Conservation (phyloP, 805 yeast genomes). For the Starmerella bombi region DNA sequence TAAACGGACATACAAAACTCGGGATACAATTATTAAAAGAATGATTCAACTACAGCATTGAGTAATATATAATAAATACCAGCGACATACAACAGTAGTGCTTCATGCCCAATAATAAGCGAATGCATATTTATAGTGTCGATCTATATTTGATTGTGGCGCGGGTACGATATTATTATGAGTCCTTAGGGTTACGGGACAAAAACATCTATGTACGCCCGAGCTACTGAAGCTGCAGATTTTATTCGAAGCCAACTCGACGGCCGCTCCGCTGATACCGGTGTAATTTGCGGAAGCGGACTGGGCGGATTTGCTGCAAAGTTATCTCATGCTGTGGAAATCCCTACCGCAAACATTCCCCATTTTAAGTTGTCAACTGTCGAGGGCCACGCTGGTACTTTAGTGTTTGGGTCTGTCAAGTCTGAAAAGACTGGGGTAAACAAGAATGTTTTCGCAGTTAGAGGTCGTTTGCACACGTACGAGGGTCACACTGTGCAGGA, state of each 20-base stretch:
- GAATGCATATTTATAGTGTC: no score
- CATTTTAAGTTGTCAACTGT: slow-evolving; percentile 75
- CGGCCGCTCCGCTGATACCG: slow-evolving; percentile 39
- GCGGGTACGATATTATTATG: no score
- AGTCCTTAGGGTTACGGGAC: no score
- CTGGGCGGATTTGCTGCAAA: slow-evolving; percentile 67
- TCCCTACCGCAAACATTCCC: slow-evolving; percentile 60
- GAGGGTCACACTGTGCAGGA: slow-evolving; percentile 80
- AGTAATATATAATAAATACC: no score
- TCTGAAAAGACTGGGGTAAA: slow-evolving; percentile 24
- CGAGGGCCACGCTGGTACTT: slow-evolving; percentile 75
- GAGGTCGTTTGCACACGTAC: slow-evolving; percentile 82
- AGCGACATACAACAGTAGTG: no score
- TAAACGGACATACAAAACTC: no score
- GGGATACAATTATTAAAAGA: no score
- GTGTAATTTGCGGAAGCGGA: slow-evolving; percentile 91
- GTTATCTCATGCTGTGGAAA: slow-evolving; percentile 33
- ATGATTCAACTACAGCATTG: no score
- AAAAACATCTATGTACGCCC: slow-evolving; percentile 4
- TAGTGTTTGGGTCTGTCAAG: slow-evolving; percentile 69
- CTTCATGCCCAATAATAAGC: no score
- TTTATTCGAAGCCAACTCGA: slow-evolving; percentile 11
- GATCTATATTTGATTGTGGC: no score
- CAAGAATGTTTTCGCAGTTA: slow-evolving; percentile 62
- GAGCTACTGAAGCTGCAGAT: slow-evolving; percentile 17